These are phyloP conservation scores for Fraxinus cuspidata DNA, from an alignment of 257 asterid species.

Conservation along the genomic window DNA sequence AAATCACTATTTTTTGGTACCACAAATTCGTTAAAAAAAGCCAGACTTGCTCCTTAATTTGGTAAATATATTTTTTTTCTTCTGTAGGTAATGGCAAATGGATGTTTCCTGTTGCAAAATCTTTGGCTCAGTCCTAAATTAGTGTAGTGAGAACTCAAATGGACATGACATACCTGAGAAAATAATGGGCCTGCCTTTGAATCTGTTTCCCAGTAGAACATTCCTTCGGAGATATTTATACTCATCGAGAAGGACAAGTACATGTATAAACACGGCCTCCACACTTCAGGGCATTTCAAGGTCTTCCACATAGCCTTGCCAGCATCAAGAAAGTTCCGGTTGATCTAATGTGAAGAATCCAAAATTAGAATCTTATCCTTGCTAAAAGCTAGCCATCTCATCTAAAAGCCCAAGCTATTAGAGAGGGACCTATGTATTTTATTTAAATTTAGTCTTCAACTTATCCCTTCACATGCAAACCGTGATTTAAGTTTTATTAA, in stretches of 20 bases:
- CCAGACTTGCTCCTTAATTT: too few species aligned
- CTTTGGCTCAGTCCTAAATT: background rate
- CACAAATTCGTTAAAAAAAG: too few species aligned
- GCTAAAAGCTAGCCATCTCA: background rate
- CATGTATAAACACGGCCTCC: slow-evolving; percentile 96
- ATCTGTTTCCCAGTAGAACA: slow-evolving; percentile 98
- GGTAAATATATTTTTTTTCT: too few species aligned
- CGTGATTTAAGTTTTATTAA: background rate
- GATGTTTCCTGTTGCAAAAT: background rate
- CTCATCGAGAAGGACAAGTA: slow-evolving; percentile 73
- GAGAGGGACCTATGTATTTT: background rate
- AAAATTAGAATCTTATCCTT: slow-evolving; percentile 26
- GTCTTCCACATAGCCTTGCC: slow-evolving; percentile 91
- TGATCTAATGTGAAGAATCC: slow-evolving; percentile 54
- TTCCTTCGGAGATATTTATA: slow-evolving; percentile 73
- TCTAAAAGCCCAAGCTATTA: background rate
- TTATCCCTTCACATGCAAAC: background rate
- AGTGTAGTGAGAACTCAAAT: background rate
- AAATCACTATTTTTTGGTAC: background rate
- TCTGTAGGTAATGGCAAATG: too few species aligned
- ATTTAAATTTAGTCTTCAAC: background rate
- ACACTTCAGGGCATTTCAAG: slow-evolving; percentile 68
- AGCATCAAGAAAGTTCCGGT: slow-evolving; percentile 67
- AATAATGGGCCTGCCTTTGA: slow-evolving; percentile 71
- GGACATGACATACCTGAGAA: slow-evolving; percentile 53